Evolutionary conservation across 1,139 yeast species (phyloP), one percentile per base, ranked within the genome.

Genomic region (Komagataea norvegica): DNA sequence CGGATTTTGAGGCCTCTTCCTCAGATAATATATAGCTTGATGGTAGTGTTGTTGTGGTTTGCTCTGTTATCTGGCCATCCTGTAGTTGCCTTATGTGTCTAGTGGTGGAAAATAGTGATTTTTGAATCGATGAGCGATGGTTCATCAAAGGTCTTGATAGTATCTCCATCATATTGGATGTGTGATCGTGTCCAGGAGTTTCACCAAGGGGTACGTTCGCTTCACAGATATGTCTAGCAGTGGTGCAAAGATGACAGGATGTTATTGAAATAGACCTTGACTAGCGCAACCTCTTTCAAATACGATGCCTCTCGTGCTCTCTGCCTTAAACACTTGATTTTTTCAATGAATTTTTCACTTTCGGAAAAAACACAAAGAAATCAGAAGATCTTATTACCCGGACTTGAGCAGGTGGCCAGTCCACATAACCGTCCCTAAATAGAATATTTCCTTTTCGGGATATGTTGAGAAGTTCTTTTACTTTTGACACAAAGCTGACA

Each of bases 1-100:
- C 85, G 14, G 86, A 77, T 55, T 75, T 62, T 8, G 29, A 14
- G 1, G 54, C 54, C 29, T 48, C 52, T 25, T 46, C 54, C 17
- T 49, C 48, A 2, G 48, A 30, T 14, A 44, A 22, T 8, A 23
- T 31, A n/a, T 15, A 26, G 10, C 29, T 34, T 17, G 25, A 20
- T 24, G 33, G 18, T 16, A 10, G 10, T 32, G 21, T 31, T 22
- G 18, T 22, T 14, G 16, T 15, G 28, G 18, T 25, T 25, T n/a
- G n/a, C n/a, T n/a, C 9, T 23, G 23, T 17, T 18, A 23, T 19
- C 19, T 29, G 29, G 10, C 17, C 30, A 19, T 35, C 37, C 16
- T 25, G 39, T 13, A 25, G 20, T 14, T 36, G 39, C 16, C 21
- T 26, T 24, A 31, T 23, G n/a, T 19, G 22, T 25, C 40, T 40